Base-by-base conservation (phyloP, 257 asterid genomes). In the Scutellaria baicalensis region DNA sequence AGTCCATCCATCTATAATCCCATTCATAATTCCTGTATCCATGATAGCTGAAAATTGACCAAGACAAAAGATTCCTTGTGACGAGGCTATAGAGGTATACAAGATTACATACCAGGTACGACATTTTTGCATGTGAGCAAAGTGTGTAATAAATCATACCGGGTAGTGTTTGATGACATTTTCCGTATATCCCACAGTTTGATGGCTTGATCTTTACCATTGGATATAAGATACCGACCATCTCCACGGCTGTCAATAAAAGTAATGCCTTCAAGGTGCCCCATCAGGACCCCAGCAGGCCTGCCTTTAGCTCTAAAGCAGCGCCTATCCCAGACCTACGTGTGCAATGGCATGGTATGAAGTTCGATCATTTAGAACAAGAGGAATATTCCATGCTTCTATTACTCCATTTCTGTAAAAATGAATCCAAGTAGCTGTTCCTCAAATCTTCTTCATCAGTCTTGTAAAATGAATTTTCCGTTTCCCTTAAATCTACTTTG, bases 1-100 rank as follows among this genome's bases (percentile, higher is more conserved):
- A 90, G 55, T 92, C 98, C 97, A 92, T 92, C 97, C 91, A 88
- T 86, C 97, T 84, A 68, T 92, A 92, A 76, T 92, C 98, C 96
- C 97, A 92, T 42, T 89, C 96, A 51, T 75, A 86, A 68, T 88
- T 86, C 78, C 89, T 85, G 67, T 27, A 75, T 40, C 82, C 81
- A 48, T 21, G 70, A 65, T 76, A 59, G 71, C 98, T 92, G 84
- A 73, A 79, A 57, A 62, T 6, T 44, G 39, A 39, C 27, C 59
- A 58, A 67, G 31, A 64, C n/a, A 27, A 3, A 71, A 56, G 17
- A n/a, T 20, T 66, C 56, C 13, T 7, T 12, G 6, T 18, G 21
- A 21, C 11, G 1, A 20, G 10, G 11, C 13, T 14, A 48, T 33
- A 12, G 13, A 8, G 6, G 18, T n/a, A 58, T n/a, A 58, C 47